A percentile compares a stretch with the other conserved stretches of the same genome.
Evolutionary conservation across 129 eudicot genomes (phyloP).

Genomic region (Flaveria bidentis): DNA sequence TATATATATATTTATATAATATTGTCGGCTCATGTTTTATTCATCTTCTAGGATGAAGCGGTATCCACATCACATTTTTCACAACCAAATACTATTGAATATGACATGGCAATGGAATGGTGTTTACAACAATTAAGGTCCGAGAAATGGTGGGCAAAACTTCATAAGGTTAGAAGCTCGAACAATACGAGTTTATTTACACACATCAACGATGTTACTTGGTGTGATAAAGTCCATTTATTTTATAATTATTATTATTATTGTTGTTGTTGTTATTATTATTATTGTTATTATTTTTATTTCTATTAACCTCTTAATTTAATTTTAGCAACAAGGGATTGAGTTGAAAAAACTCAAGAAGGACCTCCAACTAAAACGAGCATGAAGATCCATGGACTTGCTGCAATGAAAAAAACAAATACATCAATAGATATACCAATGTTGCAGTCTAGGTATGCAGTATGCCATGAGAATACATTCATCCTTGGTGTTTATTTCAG

Average conservation of each 20-base stretch:
- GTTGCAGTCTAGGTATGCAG: conserved; percentile 20
- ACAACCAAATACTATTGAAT: conserved; percentile 86
- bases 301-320: not conserved
- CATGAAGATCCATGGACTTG: conserved; percentile 26
- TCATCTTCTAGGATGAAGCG: conserved; percentile 61
- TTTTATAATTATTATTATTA: not conserved
- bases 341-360: conserved; percentile 41
- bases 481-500: not conserved
- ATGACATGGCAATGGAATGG: conserved; percentile 96
- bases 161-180: conserved; percentile 55
- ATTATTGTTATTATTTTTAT: not conserved
- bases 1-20: not conserved
- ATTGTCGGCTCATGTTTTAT: not conserved
- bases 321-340: conserved; percentile 51
- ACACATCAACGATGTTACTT: not conserved
- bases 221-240: not conserved
- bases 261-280: not conserved
- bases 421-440: conserved; percentile 30
- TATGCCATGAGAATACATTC: not conserved
- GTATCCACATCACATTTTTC: conserved; percentile 92
- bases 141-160: conserved; percentile 47
- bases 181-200: conserved; percentile 1
- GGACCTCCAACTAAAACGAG: conserved; percentile 33
- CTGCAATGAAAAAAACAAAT: not conserved
- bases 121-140: conserved; percentile 59